Conservation (phyloP, 768 basidiomycete species). For the Exsudoporus frostii region DNA sequence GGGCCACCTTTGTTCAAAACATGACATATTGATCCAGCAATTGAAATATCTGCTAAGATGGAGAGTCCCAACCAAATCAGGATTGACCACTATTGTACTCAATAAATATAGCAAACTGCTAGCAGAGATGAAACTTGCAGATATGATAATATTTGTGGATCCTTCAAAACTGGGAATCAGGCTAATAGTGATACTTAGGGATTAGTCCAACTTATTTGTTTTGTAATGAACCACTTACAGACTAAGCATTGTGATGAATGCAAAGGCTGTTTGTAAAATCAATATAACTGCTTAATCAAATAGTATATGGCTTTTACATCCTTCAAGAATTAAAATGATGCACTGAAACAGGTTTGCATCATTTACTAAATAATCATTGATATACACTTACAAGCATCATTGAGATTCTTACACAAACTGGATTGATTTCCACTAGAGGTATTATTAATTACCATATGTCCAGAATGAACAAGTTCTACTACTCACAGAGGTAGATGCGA, state of each 20-base stretch:
- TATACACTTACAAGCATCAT: conserved; percentile 17
- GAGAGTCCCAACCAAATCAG: conserved; percentile 23
- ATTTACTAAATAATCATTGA: neutral
- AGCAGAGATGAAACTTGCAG: conserved; percentile 1
- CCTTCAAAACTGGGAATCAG: neutral
- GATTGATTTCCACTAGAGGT: conserved; percentile 8
- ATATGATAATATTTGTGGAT: neutral
- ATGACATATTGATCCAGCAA: conserved; percentile 21
- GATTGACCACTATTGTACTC: conserved; percentile 16
- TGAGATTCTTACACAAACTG: neutral
- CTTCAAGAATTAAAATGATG: conserved; percentile 19
- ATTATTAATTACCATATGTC: neutral
- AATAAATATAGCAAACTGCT: neutral
- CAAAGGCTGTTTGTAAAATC: conserved; percentile 16
- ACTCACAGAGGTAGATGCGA: conserved; percentile 24
- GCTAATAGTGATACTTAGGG: neutral
- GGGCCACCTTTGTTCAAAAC: conserved; percentile 9
- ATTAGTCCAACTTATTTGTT: neutral
- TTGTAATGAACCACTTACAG: conserved; percentile 11
- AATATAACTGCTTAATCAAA: neutral
- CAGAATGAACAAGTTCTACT: neutral
- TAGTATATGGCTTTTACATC: conserved; percentile 9
- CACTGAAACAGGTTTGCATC: conserved; percentile 7
- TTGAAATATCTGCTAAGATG: conserved; percentile 15
- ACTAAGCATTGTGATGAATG: neutral